Conservation (phyloP, 306 rosid species). For the Sophora flavescens region DNA sequence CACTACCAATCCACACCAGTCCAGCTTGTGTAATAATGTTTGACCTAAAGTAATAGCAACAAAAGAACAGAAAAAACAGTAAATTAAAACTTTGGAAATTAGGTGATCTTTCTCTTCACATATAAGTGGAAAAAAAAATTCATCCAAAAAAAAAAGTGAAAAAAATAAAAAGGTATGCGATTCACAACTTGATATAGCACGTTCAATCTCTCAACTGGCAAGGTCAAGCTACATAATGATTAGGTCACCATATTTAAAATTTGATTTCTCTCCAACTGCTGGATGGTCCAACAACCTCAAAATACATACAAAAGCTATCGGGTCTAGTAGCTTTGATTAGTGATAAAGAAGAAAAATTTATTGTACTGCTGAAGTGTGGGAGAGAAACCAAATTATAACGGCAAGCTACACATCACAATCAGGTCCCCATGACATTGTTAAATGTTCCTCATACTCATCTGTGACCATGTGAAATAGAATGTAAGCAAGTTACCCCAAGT, state of each 20-base stretch:
- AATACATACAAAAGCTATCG: too few relatives aligned
- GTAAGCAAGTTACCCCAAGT: background rate
- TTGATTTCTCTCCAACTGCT: too few relatives aligned
- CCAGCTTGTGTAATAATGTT: background rate
- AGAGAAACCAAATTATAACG: too few relatives aligned
- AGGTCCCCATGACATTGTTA: background rate
- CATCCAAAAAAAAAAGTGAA: too few relatives aligned
- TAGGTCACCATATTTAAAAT: constrained; percentile 28
- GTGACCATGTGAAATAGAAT: constrained; percentile 41
- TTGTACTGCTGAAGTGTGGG: too few relatives aligned
- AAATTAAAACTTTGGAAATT: background rate
- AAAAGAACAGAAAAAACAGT: background rate
- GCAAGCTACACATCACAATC: constrained; percentile 2
- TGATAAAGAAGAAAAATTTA: too few relatives aligned
- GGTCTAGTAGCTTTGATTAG: too few relatives aligned
- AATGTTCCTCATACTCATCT: background rate
- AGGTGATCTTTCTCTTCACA: background rate
- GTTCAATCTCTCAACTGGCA: constrained; percentile 18
- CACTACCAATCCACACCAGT: background rate
- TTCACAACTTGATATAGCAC: background rate
- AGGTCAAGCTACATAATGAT: background rate
- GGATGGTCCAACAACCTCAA: too few relatives aligned
- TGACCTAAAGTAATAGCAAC: background rate
- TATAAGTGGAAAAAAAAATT: too few relatives aligned
- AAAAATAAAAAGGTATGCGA: background rate